Conservation (phyloP, 179 eudicot species). For the Heliamphora pulchella region DNA sequence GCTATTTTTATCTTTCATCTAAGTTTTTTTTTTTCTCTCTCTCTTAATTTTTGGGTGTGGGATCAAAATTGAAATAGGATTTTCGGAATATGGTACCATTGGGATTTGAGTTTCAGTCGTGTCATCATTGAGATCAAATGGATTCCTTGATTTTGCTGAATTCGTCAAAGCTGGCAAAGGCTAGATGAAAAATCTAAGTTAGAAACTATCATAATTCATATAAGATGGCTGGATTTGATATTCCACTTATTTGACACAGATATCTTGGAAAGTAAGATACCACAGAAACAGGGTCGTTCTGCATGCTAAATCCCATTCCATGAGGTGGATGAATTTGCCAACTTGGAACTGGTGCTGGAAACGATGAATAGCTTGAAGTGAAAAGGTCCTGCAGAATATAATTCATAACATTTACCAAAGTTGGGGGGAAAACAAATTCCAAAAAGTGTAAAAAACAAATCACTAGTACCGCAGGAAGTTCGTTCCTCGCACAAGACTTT, state of each 20-base stretch:
- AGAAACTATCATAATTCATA: background rate
- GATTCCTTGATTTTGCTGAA: conserved; percentile 48
- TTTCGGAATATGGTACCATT: conserved; percentile 30
- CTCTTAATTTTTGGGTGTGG: background rate
- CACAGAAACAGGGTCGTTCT: conserved; percentile 36
- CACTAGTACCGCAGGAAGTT: conserved; percentile 51
- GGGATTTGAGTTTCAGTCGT: conserved; percentile 23
- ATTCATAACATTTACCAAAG: background rate
- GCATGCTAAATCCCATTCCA: conserved; percentile 45
- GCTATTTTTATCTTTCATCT: background rate
- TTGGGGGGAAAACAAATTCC: background rate
- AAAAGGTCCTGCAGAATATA: conserved; percentile 54
- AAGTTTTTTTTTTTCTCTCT: background rate
- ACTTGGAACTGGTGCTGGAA: conserved; percentile 28
- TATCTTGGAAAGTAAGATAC: conserved; percentile 22
- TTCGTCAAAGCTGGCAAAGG: conserved; percentile 25
- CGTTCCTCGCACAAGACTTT: conserved; percentile 38
- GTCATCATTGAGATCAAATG: conserved; percentile 53
- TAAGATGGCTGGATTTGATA: conserved; percentile 1
- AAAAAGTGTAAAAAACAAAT: background rate
- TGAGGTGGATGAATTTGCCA: conserved; percentile 43
- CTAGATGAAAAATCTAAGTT: conserved; percentile 29
- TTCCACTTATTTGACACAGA: background rate
- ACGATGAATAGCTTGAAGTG: conserved; percentile 31
- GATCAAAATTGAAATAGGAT: background rate